A percentile compares a stretch with the other conserved stretches of the same genome.
Evolutionary conservation across 2,329 filamentous ascomycete genomes (phyloP).

Genomic region (Cercospora zeae-maydis): DNA sequence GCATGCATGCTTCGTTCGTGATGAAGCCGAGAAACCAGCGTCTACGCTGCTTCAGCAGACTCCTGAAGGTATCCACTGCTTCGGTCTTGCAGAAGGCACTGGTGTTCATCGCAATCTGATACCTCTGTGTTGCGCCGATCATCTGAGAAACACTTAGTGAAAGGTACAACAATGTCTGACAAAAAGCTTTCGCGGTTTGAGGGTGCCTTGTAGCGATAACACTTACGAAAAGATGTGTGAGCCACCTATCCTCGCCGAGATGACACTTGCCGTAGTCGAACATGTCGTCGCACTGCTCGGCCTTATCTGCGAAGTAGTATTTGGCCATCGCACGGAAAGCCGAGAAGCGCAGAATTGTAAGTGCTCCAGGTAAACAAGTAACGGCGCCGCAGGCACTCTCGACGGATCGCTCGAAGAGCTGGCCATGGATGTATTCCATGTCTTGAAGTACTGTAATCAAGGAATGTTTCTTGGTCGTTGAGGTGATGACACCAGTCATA

Average conservation of each 20-base stretch:
- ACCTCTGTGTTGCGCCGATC: constrained; percentile 88
- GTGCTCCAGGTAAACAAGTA: constrained; percentile 88
- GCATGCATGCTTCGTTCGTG: constrained; percentile 97
- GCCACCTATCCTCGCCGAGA: constrained; percentile 90
- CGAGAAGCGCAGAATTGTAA: constrained; percentile 93
- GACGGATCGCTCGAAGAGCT: constrained; percentile 91
- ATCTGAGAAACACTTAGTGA: constrained; percentile 48
- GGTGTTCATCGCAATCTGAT: constrained; percentile 97
- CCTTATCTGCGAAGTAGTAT: constrained; percentile 97
- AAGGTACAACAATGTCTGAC: no score
- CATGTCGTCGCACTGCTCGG: constrained; percentile 88
- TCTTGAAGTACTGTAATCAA: constrained; percentile 91
- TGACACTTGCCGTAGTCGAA: constrained; percentile 97
- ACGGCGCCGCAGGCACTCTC: constrained; percentile 93
- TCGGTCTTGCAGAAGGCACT: constrained; percentile 98
- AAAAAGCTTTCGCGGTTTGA: no score
- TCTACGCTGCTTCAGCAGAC: constrained; percentile 87
- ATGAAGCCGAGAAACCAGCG: constrained; percentile 97
- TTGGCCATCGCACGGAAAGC: constrained; percentile 96
- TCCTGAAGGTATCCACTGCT: constrained; percentile 81
- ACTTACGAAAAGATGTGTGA: constrained; percentile 78
- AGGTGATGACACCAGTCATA: constrained; percentile 96
- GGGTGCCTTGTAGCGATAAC: no score
- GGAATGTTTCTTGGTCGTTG: constrained; percentile 82
- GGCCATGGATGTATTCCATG: constrained; percentile 97